Evolutionary conservation across 768 basidiomycete genomes (phyloP).

Genomic region (Dioszegia aurantiaca): DNA sequence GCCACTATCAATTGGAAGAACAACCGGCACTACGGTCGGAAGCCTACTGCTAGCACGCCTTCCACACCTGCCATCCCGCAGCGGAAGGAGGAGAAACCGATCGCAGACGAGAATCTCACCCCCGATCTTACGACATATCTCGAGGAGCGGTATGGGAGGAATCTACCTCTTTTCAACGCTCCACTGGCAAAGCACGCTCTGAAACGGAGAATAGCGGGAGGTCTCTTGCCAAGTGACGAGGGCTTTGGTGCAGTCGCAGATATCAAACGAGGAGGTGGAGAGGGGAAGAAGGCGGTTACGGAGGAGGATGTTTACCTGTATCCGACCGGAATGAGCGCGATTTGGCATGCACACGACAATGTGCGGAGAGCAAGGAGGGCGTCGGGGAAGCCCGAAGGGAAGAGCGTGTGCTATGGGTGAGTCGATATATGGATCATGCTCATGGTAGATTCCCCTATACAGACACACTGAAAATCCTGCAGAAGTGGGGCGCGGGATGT

Average conservation of each 20-base stretch:
- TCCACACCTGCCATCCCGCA: slow-evolving; percentile 54
- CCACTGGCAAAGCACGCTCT: slow-evolving; percentile 80
- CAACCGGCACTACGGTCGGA: slow-evolving; percentile 46
- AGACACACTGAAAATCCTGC: slow-evolving; percentile 86
- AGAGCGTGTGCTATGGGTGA: slow-evolving; percentile 93
- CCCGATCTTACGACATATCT: slow-evolving; percentile 71
- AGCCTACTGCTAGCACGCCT: slow-evolving; percentile 28
- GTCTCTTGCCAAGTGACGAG: slow-evolving; percentile 64
- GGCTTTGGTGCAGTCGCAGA: slow-evolving; percentile 49
- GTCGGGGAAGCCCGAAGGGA: slow-evolving; percentile 56
- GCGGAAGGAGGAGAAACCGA: slow-evolving; percentile 55
- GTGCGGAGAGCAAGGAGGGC: slow-evolving; percentile 57
- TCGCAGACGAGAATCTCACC: slow-evolving; percentile 58
- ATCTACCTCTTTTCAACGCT: slow-evolving; percentile 70
- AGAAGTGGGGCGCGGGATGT: slow-evolving; percentile 95
- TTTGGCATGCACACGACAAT: slow-evolving; percentile 84
- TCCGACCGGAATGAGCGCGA: slow-evolving; percentile 87
- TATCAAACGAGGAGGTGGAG: slow-evolving; percentile 40
- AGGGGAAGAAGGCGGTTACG: slow-evolving; percentile 58
- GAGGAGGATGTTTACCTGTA: slow-evolving; percentile 88
- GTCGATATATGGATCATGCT: slow-evolving; percentile 40
- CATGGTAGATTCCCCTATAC: slow-evolving; percentile 82
- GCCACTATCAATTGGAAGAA: slow-evolving; percentile 37
- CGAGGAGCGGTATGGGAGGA: slow-evolving; percentile 92
- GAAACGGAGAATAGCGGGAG: slow-evolving; percentile 83